Percentiles rank a stretch among this genome's conserved stretches.
phyloP scores from a whole-genome alignment of 768 basidiomycete species.

The button mushroom (Agaricus bisporus) region DNA sequence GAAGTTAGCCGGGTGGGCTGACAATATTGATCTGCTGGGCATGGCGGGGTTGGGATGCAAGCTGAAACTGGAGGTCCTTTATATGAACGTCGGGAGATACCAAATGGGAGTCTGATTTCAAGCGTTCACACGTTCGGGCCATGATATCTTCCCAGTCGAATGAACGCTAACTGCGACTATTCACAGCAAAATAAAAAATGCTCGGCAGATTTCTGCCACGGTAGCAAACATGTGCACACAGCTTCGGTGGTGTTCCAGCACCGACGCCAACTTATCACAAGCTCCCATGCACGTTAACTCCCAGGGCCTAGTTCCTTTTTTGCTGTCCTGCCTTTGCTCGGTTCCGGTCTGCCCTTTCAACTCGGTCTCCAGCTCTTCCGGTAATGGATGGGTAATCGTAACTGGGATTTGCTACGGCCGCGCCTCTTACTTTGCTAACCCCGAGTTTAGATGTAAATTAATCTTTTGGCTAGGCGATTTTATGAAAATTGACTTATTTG shows the following conservation, averaged over 20 bases:
- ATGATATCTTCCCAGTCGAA: constrained; percentile 8
- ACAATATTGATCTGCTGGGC: background rate
- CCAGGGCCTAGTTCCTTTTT: constrained; percentile 2
- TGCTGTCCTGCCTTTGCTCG: background rate
- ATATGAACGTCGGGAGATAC: background rate
- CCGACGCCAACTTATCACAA: background rate
- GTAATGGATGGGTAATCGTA: too few species aligned
- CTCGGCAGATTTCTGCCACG: background rate
- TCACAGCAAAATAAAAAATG: background rate
- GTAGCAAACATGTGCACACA: constrained; percentile 4
- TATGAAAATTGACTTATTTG: too few species aligned
- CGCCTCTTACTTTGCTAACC: too few species aligned
- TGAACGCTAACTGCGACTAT: background rate
- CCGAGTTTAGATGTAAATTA: too few species aligned
- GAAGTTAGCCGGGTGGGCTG: constrained; percentile 11
- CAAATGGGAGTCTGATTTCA: constrained; percentile 7
- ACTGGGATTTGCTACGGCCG: too few species aligned
- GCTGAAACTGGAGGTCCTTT: background rate
- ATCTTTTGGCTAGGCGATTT: too few species aligned
- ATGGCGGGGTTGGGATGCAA: background rate
- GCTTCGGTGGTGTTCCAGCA: background rate
- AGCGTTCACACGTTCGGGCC: constrained; percentile 7
- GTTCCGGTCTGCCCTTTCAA: background rate
- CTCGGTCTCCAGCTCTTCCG: background rate
- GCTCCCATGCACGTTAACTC: background rate